phyloP scores from a whole-genome alignment of 768 basidiomycete species.

The Lentinula aciculospora region DNA sequence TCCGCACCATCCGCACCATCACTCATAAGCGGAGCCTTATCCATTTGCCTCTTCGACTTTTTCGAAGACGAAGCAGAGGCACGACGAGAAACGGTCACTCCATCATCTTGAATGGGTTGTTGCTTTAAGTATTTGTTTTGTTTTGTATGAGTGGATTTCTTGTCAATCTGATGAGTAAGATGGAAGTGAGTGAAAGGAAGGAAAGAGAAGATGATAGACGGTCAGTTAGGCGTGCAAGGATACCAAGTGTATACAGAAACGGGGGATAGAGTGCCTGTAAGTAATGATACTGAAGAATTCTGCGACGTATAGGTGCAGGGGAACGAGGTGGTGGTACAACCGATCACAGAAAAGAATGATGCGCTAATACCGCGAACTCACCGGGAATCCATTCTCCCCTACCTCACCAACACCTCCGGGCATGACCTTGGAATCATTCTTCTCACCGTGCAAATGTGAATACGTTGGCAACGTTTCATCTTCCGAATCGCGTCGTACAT shows the following conservation, averaged over 20 bases:
- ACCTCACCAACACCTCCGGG: slow-evolving; percentile 32
- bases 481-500: slow-evolving; percentile 37
- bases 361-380: slow-evolving; percentile 28
- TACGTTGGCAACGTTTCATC: slow-evolving; percentile 52
- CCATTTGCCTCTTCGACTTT: slow-evolving; percentile 47
- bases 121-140: slow-evolving; percentile 11
- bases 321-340: no score
- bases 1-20: not conserved
- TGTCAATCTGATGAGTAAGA: slow-evolving; percentile 26
- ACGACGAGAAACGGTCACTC: slow-evolving; percentile 30
- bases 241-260: no score
- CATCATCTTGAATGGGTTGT: slow-evolving; percentile 18
- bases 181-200: not conserved
- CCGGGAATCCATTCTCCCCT: slow-evolving; percentile 55
- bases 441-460: slow-evolving; percentile 32
- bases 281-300: not conserved
- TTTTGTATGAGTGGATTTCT: slow-evolving; percentile 24
- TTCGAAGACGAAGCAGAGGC: slow-evolving; percentile 26
- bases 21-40: slow-evolving; percentile 59
- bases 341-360: not conserved
- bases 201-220: not conserved
- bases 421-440: slow-evolving; percentile 24
- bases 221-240: not conserved
- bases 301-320: no score
- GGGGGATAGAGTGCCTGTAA: no score